phyloP scores from a whole-genome alignment of 768 basidiomycete species.

The Rickenella mellea region DNA sequence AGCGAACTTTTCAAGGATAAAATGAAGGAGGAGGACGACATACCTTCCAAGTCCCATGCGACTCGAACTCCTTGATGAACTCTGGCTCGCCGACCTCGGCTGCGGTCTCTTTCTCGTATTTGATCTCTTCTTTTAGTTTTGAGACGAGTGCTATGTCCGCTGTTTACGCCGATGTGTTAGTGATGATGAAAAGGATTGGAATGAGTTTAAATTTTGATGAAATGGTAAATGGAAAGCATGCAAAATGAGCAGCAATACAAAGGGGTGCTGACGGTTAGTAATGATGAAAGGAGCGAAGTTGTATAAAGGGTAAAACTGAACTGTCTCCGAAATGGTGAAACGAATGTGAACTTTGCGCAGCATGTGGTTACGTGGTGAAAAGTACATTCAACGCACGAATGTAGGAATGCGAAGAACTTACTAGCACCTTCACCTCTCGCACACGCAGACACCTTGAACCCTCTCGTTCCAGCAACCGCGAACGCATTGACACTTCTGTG shows the following conservation, averaged over 20 bases:
- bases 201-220: too few species aligned
- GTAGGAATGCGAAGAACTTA: conserved; percentile 16
- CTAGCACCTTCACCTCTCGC: conserved; percentile 31
- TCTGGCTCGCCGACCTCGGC: conserved; percentile 44
- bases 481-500: conserved; percentile 7
- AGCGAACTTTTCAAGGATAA: too few species aligned
- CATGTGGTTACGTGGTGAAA: not conserved
- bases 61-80: conserved; percentile 69
- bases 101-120: conserved; percentile 68
- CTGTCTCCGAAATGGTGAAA: too few species aligned
- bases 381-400: not conserved
- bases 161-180: too few species aligned
- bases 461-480: conserved; percentile 21
- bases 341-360: not conserved
- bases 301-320: too few species aligned
- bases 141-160: conserved; percentile 69
- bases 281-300: too few species aligned
- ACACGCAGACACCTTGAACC: conserved; percentile 30
- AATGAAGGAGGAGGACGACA: conserved; percentile 18
- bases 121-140: conserved; percentile 73
- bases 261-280: too few species aligned
- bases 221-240: not conserved
- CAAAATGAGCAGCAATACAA: not conserved
- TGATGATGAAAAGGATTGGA: not conserved
- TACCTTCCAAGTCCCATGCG: conserved; percentile 72